phyloP scores from a whole-genome alignment of 495 filamentous ascomycete species.

The Penicillium flavigenum region DNA sequence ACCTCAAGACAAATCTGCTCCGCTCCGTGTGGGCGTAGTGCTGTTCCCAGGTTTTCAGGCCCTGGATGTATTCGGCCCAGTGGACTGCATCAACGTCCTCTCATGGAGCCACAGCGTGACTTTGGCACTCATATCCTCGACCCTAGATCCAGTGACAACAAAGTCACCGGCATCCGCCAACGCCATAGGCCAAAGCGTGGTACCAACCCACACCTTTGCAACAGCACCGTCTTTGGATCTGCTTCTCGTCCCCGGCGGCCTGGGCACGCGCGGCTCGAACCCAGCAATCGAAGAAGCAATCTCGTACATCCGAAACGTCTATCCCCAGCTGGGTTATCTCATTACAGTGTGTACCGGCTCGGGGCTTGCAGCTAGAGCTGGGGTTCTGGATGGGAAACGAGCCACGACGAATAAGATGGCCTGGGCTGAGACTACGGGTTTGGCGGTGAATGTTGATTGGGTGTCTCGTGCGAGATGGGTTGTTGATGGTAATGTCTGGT shows the following conservation, averaged over 20 bases:
- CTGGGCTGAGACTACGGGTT: constrained; percentile 28
- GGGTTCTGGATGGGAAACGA: constrained; percentile 55
- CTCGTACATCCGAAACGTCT: constrained; percentile 44
- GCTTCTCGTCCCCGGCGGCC: constrained; percentile 65
- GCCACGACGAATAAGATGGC: constrained; percentile 54
- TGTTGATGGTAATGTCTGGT: constrained; percentile 66
- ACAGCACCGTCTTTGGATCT: constrained; percentile 52
- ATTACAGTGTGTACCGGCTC: constrained; percentile 64
- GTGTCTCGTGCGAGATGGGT: constrained; percentile 63
- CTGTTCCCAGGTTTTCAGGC: constrained; percentile 41
- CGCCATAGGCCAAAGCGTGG: constrained; percentile 42
- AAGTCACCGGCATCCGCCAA: constrained; percentile 12
- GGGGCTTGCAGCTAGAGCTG: constrained; percentile 50
- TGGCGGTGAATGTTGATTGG: constrained; percentile 55
- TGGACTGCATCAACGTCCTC: constrained; percentile 61
- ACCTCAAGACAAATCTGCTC: not conserved
- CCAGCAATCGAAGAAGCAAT: constrained; percentile 32
- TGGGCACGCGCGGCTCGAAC: constrained; percentile 43
- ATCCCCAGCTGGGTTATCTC: constrained; percentile 52
- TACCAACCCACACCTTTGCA: constrained; percentile 63
- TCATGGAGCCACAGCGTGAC: constrained; percentile 38
- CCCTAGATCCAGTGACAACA: constrained; percentile 53
- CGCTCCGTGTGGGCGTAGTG: constrained; percentile 28
- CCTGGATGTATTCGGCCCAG: constrained; percentile 57
- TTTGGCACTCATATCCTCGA: constrained; percentile 52